Evolutionary conservation across 495 filamentous ascomycete species (phyloP).

Genomic region (Penicillium cosmopolitanum): DNA sequence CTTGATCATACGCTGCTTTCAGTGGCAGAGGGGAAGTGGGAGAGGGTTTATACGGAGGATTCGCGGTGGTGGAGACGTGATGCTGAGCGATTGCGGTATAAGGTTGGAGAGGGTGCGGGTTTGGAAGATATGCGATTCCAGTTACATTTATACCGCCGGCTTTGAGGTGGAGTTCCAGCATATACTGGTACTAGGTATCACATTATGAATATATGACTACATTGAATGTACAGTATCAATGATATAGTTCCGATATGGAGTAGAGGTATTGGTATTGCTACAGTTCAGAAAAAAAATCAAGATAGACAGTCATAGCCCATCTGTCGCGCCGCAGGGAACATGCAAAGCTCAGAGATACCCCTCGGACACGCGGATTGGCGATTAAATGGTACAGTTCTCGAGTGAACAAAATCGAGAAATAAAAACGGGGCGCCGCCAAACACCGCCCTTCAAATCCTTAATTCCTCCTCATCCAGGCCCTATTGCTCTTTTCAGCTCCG

Average conservation of each 20-base stretch:
- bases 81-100: conserved; percentile 68
- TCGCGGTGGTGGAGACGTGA: conserved; percentile 82
- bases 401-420: conserved; percentile 6
- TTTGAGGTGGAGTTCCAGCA: conserved; percentile 19
- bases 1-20: conserved; percentile 79
- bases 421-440: conserved; percentile 23
- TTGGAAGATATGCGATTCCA: conserved; percentile 96
- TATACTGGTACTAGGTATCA: neutral
- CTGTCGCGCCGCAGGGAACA: conserved; percentile 35
- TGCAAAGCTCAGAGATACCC: conserved; percentile 36
- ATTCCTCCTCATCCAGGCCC: conserved; percentile 10
- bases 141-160: conserved; percentile 72
- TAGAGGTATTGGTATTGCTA: conserved; percentile 51
- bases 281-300: conserved; percentile 33
- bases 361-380: conserved; percentile 21
- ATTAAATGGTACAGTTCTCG: conserved; percentile 38
- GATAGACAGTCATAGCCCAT: conserved; percentile 31
- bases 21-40: conserved; percentile 61
- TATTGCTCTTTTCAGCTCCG: conserved; percentile 38
- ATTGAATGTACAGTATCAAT: conserved; percentile 22
- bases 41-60: conserved; percentile 70
- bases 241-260: conserved; percentile 24
- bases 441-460: conserved; percentile 25
- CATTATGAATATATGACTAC: conserved; percentile 8
- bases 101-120: conserved; percentile 61